phyloP scores from a whole-genome alignment of 2,329 filamentous ascomycete genomes.

The Harringtonia lauricola region DNA sequence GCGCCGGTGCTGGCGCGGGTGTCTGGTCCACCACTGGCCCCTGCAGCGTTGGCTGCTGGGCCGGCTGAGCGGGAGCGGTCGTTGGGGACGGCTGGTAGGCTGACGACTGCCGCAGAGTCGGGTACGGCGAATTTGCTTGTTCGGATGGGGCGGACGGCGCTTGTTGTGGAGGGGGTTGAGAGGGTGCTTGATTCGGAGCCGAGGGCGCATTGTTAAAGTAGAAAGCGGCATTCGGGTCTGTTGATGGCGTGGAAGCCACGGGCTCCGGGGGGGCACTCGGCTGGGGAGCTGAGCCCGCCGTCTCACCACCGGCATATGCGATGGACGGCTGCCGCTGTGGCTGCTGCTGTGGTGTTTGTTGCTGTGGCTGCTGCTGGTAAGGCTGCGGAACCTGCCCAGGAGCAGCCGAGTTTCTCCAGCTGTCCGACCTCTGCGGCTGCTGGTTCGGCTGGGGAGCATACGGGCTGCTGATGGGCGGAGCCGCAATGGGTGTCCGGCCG shows the following conservation, averaged over 20 bases:
- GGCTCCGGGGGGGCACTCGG: slow-evolving; percentile 18
- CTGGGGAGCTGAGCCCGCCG: not conserved
- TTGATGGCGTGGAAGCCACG: slow-evolving; percentile 20
- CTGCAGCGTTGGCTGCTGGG: slow-evolving; percentile 20
- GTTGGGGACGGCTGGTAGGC: slow-evolving; percentile 32
- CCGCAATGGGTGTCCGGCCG: slow-evolving; percentile 27
- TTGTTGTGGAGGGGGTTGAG: slow-evolving; percentile 12
- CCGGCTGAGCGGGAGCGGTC: slow-evolving; percentile 24
- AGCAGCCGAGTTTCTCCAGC: slow-evolving; percentile 34
- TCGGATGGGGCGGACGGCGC: slow-evolving; percentile 29
- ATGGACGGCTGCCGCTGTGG: not conserved
- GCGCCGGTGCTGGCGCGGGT: slow-evolving; percentile 6
- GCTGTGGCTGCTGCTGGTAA: slow-evolving; percentile 16
- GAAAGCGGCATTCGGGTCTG: slow-evolving; percentile 45
- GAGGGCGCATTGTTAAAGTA: slow-evolving; percentile 38
- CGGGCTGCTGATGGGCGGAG: slow-evolving; percentile 24
- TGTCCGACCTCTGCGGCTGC: slow-evolving; percentile 33
- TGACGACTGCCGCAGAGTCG: slow-evolving; percentile 34
- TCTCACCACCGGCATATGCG: slow-evolving; percentile 3
- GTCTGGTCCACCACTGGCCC: slow-evolving; percentile 9
- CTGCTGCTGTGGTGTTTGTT: not conserved
- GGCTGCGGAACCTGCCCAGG: slow-evolving; percentile 25
- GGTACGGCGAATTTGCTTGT: slow-evolving; percentile 37
- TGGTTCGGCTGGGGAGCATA: slow-evolving; percentile 27
- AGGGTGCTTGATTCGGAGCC: slow-evolving; percentile 17